Conservation (phyloP, 768 basidiomycete species). For the Clitopilus hobsonii region DNA sequence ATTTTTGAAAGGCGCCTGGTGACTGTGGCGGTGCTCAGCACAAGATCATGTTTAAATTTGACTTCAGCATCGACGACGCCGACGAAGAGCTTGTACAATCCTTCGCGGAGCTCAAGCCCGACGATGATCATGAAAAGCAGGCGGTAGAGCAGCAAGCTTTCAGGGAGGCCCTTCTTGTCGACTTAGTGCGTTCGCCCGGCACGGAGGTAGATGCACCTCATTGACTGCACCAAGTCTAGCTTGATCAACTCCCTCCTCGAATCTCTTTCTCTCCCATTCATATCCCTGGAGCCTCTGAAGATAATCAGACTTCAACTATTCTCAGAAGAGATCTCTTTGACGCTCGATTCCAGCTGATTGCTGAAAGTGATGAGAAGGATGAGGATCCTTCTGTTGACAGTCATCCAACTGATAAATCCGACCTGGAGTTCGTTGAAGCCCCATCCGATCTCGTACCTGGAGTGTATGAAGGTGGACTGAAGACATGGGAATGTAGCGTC, state of each 20-base stretch:
- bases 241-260: conserved; percentile 60
- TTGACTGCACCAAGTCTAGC: conserved; percentile 35
- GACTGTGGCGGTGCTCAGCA: not conserved
- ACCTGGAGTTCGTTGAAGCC: conserved; percentile 66
- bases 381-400: conserved; percentile 9
- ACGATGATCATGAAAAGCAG: not conserved
- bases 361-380: conserved; percentile 38
- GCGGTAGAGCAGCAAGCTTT: conserved; percentile 16
- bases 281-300: conserved; percentile 37
- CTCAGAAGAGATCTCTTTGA: conserved; percentile 89
- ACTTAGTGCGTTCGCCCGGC: conserved; percentile 13
- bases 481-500: conserved; percentile 96
- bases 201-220: not conserved
- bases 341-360: conserved; percentile 90
- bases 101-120: not conserved
- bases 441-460: conserved; percentile 90
- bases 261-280: conserved; percentile 79
- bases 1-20: too few species aligned
- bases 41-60: conserved; percentile 59
- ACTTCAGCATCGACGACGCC: conserved; percentile 54
- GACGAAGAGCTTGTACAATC: conserved; percentile 19
- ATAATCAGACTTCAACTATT: conserved; percentile 31
- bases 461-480: conserved; percentile 92
- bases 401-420: conserved; percentile 20
- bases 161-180: conserved; percentile 25